Evolutionary conservation across 257 asterid genomes (phyloP).

Genomic region (Solanum appendiculatum): DNA sequence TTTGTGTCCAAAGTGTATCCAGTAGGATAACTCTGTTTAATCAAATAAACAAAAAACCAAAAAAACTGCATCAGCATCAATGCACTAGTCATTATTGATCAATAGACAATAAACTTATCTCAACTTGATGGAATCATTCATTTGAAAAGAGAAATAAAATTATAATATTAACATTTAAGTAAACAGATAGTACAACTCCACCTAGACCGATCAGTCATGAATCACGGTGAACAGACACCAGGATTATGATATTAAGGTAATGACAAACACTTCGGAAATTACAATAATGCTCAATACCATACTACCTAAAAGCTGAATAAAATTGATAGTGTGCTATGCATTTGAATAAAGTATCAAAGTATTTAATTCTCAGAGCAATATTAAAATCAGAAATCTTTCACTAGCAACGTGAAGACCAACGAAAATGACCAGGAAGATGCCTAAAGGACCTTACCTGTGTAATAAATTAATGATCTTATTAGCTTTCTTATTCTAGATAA

Average conservation of each 20-base stretch:
- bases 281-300: not conserved
- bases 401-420: not conserved
- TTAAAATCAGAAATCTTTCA: not conserved
- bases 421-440: not conserved
- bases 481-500: not conserved
- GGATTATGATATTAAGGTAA: not conserved
- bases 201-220: not conserved
- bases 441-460: not conserved
- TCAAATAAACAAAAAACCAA: not conserved
- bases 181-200: not conserved
- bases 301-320: not conserved
- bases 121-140: not conserved
- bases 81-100: not conserved
- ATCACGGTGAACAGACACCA: not conserved
- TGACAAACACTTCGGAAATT: not conserved
- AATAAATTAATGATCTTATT: not conserved
- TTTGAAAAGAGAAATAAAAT: not conserved
- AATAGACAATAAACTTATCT: not conserved
- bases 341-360: not conserved
- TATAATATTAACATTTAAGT: not conserved
- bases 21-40: slow-evolving; percentile 84
- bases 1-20: slow-evolving; percentile 56
- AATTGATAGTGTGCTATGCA: not conserved
- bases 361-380: not conserved
- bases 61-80: not conserved